phyloP scores from a whole-genome alignment of 345 rosid species.

The Aegle marmelos region DNA sequence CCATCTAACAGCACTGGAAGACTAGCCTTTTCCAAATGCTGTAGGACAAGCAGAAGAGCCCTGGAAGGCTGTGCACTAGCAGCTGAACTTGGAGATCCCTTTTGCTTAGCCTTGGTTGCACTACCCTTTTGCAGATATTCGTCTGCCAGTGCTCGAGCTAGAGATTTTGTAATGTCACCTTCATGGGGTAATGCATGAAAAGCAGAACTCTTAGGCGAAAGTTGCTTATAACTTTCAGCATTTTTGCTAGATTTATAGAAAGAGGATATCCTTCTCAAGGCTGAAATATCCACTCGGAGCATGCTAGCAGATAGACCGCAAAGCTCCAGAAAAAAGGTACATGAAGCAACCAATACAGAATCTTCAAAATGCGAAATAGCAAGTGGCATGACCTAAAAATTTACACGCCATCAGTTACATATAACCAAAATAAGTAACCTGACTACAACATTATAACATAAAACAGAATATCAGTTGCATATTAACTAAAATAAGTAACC shows the following conservation, averaged over 20 bases:
- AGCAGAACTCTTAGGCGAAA: slow-evolving; percentile 55
- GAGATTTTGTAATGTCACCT: slow-evolving; percentile 66
- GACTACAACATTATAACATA: background rate
- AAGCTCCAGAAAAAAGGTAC: slow-evolving; percentile 85
- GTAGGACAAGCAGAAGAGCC: slow-evolving; percentile 70
- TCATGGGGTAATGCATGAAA: slow-evolving; percentile 52
- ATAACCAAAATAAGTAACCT: background rate
- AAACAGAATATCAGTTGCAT: background rate
- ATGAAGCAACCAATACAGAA: slow-evolving; percentile 79
- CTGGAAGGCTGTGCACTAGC: slow-evolving; percentile 44
- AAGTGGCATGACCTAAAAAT: slow-evolving; percentile 79
- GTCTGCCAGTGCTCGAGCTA: slow-evolving; percentile 87
- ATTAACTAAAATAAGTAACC: background rate
- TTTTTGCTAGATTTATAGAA: slow-evolving; percentile 57
- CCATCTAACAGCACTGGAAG: slow-evolving; percentile 62
- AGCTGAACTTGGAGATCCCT: slow-evolving; percentile 33
- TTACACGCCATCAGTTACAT: slow-evolving; percentile 6
- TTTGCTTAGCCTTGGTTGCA: slow-evolving; percentile 40
- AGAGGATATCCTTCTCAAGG: slow-evolving; percentile 77
- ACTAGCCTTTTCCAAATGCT: slow-evolving; percentile 94
- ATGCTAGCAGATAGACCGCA: slow-evolving; percentile 85
- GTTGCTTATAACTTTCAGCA: slow-evolving; percentile 42
- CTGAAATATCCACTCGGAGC: slow-evolving; percentile 79
- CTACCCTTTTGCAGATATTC: slow-evolving; percentile 57
- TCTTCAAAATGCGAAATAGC: slow-evolving; percentile 87